Evolutionary conservation across 352 stramenopile species (phyloP).

Genomic region (Phytophthora europaea): DNA sequence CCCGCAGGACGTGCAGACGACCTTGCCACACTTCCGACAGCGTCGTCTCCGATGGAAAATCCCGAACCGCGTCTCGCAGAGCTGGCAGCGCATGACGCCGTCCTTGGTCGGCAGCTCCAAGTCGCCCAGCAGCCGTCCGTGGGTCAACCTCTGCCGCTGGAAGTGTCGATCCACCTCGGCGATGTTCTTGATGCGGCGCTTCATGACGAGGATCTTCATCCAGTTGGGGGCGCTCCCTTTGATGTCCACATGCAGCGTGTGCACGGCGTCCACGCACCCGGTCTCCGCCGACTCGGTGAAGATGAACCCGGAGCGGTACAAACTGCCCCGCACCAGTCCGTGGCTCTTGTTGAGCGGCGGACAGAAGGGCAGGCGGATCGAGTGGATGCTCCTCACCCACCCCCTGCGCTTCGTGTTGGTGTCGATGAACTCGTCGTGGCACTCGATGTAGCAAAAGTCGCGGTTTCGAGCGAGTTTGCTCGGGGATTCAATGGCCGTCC

Average conservation of each 20-base stretch:
- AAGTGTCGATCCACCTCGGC: conserved; percentile 77
- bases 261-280: conserved; percentile 73
- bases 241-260: conserved; percentile 84
- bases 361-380: conserved; percentile 80
- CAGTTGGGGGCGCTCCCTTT: conserved; percentile 83
- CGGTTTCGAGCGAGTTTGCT: conserved; percentile 80
- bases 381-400: conserved; percentile 85
- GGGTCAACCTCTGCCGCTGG: conserved; percentile 60
- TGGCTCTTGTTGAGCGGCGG: conserved; percentile 64
- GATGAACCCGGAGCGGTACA: conserved; percentile 85
- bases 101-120: conserved; percentile 70
- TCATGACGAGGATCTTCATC: conserved; percentile 84
- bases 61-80: conserved; percentile 63
- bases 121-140: conserved; percentile 64
- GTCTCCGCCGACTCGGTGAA: conserved; percentile 72
- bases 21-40: conserved; percentile 82
- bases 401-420: conserved; percentile 71
- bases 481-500: conserved; percentile 81
- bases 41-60: conserved; percentile 73
- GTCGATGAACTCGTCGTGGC: conserved; percentile 88
- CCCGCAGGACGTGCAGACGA: conserved; percentile 74
- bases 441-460: conserved; percentile 89
- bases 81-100: conserved; percentile 52
- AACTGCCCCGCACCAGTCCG: conserved; percentile 70
- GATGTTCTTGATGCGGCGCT: conserved; percentile 82